phyloP scores from a whole-genome alignment of 1,284 basidiomycete genomes.

The Tremellales sp. region DNA sequence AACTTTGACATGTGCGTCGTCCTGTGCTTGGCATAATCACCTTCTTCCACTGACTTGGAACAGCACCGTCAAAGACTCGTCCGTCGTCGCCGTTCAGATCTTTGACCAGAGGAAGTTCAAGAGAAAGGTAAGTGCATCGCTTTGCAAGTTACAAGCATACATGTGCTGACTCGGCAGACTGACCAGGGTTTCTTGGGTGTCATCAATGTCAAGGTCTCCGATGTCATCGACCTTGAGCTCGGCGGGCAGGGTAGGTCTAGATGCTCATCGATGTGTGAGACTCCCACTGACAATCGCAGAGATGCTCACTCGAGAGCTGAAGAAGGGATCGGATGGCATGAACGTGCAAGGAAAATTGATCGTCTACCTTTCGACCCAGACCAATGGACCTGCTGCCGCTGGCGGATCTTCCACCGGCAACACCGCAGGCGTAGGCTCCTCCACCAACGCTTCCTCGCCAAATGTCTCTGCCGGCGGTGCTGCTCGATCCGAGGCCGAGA shows the following conservation, averaged over 20 bases:
- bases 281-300: constrained; percentile 50
- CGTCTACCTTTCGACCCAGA: constrained; percentile 77
- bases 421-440: constrained; percentile 12
- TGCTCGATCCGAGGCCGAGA: constrained; percentile 22
- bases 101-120: constrained; percentile 98
- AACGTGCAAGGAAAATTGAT: constrained; percentile 81
- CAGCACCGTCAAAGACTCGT: constrained; percentile 83
- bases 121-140: constrained; percentile 55
- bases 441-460: constrained; percentile 17
- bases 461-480: constrained; percentile 44
- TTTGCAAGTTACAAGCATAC: background rate
- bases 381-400: constrained; percentile 67
- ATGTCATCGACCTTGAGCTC: constrained; percentile 82
- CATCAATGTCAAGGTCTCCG: constrained; percentile 83
- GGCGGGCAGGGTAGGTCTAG: constrained; percentile 73
- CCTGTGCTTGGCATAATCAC: background rate
- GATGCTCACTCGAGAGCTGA: constrained; percentile 73
- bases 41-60: too few species aligned
- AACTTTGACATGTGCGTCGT: constrained; percentile 74
- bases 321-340: constrained; percentile 80
- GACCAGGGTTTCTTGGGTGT: constrained; percentile 94
- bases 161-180: constrained; percentile 11
- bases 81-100: constrained; percentile 87
- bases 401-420: constrained; percentile 53
- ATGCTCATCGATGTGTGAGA: background rate